Base-by-base conservation (phyloP, 2,329 filamentous ascomycete species). In the Aspergillus aculeatus region DNA sequence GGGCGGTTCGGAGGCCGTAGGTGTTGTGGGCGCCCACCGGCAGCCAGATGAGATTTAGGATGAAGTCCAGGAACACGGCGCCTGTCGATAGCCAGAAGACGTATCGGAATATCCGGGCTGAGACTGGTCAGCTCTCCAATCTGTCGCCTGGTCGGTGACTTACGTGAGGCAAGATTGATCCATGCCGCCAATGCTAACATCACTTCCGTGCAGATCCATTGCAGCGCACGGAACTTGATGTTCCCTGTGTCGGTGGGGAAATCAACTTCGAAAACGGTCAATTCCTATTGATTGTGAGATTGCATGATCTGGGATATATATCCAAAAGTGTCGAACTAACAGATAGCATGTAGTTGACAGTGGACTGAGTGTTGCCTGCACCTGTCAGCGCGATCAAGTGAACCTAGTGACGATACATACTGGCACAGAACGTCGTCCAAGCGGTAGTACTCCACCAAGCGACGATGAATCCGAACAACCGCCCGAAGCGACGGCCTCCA, bases 371-470 rank as follows among this genome's bases (percentile, higher is more conserved):
- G 63, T 83, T 83, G 77, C 81, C 38, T 44, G 16, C 38, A 7
- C 5, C 1, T 44, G 38, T 44, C 2, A 44, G 38, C 16, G 16
- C 16, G 3, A 44, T 19, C 1, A 0, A 19, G 14, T 0, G 0
- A 44, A 44, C 6, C 1, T 3, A 1, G 16, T 44, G 16, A 44
- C 7, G 6, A n/a, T 19, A 44, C n/a, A 44, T n/a, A 44, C 38
- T 83, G 2, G 81, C 81, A 68, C 81, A 83, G 59, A 83, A 83
- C 0, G 81, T 86, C 1, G 84, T 86, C 84, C 84, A 86, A 1
- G 84, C 84, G 0, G 84, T 86, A 0, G 83, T 85, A 65, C 81
- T 84, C 84, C 84, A 86, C 84, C 84, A 86, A 0, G 84, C 84
- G n/a, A 86, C 84, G n/a, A 85, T 72, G 68, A 85, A 86, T 21